Evolutionary conservation across 2,329 filamentous ascomycete genomes (phyloP).

Genomic region (Aspergillus brunneoviolaceus): DNA sequence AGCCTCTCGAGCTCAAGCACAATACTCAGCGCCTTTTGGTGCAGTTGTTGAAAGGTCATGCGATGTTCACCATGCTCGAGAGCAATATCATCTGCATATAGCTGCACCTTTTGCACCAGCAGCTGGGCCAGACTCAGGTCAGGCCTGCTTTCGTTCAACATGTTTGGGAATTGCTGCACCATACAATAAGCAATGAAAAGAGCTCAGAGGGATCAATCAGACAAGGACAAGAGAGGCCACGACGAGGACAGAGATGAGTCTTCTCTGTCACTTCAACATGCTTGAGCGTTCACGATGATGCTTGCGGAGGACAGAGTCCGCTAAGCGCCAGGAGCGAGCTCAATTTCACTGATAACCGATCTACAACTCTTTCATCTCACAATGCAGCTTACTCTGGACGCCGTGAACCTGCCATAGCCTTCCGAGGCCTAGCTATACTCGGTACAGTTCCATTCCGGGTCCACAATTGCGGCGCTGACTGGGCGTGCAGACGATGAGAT

Average conservation of each 20-base stretch:
- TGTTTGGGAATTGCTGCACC: background rate
- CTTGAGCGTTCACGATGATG: background rate
- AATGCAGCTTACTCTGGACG: background rate
- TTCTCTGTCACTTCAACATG: background rate
- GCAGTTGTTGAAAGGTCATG: background rate
- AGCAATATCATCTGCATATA: background rate
- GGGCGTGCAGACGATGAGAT: background rate
- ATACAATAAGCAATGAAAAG: background rate
- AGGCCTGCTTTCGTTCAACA: background rate
- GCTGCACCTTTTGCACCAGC: background rate
- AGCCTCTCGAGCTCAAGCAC: background rate
- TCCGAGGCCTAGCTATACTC: background rate
- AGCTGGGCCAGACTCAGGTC: background rate
- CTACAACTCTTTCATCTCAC: background rate
- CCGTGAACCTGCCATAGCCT: background rate
- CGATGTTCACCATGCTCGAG: background rate
- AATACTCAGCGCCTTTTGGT: background rate
- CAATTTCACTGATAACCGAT: background rate
- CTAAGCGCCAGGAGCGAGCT: background rate
- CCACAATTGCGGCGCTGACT: background rate
- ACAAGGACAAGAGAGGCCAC: background rate
- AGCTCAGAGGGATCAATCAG: background rate
- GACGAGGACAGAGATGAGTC: background rate
- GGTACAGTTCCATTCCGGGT: background rate
- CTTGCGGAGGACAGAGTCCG: background rate